These are phyloP conservation scores for Pyrenula aspistea DNA, from an alignment of 495 filamentous ascomycete genomes.

Conservation along the genomic window DNA sequence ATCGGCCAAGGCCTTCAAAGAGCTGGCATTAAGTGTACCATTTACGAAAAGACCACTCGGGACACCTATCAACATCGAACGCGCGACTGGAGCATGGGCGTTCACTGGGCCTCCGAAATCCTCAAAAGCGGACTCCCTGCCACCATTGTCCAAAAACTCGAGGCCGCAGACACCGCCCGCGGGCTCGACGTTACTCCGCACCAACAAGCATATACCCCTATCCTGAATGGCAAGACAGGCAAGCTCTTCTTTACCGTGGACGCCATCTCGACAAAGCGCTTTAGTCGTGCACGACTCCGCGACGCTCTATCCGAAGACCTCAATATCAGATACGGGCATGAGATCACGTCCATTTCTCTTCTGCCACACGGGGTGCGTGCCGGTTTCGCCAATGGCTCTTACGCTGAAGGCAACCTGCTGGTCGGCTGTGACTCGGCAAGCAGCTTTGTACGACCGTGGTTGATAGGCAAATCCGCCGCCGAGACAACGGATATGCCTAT, in stretches of 20 bases:
- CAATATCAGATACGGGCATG: constrained; percentile 15
- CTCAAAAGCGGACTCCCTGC: constrained; percentile 20
- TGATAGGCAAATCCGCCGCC: too few species aligned
- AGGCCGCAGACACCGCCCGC: constrained; percentile 13
- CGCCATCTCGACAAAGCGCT: constrained; percentile 22
- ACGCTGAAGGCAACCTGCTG: constrained; percentile 5
- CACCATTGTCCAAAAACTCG: constrained; percentile 14
- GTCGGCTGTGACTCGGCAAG: constrained; percentile 12
- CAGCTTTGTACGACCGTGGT: constrained; percentile 9
- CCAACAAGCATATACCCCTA: too few species aligned
- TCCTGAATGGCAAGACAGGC: constrained; percentile 32
- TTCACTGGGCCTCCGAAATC: constrained; percentile 33
- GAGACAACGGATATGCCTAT: background rate
- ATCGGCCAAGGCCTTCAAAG: too few species aligned
- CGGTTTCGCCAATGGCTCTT: background rate
- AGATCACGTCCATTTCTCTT: background rate
- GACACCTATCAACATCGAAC: constrained; percentile 18
- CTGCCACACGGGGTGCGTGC: background rate
- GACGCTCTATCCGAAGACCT: constrained; percentile 17
- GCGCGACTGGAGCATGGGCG: constrained; percentile 37
- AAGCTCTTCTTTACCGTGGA: constrained; percentile 18
- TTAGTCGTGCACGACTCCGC: constrained; percentile 24
- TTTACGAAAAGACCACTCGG: constrained; percentile 26
- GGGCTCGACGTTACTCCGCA: too few species aligned
- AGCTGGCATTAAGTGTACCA: constrained; percentile 27